These are phyloP conservation scores for Lentinula sp. DNA, from an alignment of 768 basidiomycete species.

Conservation along the genomic window DNA sequence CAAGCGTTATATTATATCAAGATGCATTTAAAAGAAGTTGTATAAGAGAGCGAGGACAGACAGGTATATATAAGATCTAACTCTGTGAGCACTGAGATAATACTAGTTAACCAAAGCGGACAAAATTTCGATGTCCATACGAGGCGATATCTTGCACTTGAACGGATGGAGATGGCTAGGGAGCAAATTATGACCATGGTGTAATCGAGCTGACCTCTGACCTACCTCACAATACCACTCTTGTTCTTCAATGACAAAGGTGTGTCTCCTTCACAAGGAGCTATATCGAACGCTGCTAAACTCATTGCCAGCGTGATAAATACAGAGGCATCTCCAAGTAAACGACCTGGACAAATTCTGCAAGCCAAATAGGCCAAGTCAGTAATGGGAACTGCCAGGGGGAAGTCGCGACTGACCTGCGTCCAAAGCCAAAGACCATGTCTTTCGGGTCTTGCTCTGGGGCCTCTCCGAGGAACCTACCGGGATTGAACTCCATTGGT, in stretches of 20 bases:
- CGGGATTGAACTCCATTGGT: conserved; percentile 13
- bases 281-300: conserved; percentile 4
- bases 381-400: not conserved
- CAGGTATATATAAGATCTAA: not conserved
- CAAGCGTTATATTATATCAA: not conserved
- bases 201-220: not conserved
- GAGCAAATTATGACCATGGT: not conserved
- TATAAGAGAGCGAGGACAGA: too few species aligned
- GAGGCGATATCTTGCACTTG: conserved; percentile 5
- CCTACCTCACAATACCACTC: conserved; percentile 4
- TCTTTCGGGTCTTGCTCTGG: conserved; percentile 9
- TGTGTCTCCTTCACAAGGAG: not conserved
- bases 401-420: conserved; percentile 5
- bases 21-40: too few species aligned
- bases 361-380: not conserved
- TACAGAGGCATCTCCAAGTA: conserved; percentile 3
- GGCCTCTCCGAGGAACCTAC: conserved; percentile 9
- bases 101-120: not conserved
- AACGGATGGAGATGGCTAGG: conserved; percentile 3
- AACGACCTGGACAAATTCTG: conserved; percentile 7
- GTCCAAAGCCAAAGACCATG: conserved; percentile 10
- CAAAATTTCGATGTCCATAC: not conserved
- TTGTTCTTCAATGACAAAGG: conserved; percentile 1
- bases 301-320: conserved; percentile 5
- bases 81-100: not conserved